Percentiles rank a stretch among this genome's conserved stretches.
Evolutionary conservation across 169 alveolate genomes (phyloP).

Genomic region (Cryptosporidium felis): DNA sequence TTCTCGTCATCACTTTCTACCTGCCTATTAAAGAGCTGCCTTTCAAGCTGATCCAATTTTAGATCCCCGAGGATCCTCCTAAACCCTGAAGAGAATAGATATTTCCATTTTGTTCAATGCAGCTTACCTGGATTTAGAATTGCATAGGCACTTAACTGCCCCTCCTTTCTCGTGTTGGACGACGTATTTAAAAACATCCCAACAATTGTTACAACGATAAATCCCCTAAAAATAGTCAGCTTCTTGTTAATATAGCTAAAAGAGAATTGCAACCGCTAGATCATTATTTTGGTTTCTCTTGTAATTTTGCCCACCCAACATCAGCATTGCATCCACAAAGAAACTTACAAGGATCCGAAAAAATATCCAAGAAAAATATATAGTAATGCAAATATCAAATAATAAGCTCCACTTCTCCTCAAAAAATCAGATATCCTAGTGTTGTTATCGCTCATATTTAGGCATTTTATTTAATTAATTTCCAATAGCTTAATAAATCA

Average conservation of each 20-base stretch:
- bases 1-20: conserved; percentile 5
- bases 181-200: conserved; percentile 61
- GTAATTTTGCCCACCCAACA: background rate
- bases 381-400: background rate
- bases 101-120: background rate
- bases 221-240: conserved; percentile 27
- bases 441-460: background rate
- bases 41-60: conserved; percentile 42
- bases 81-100: conserved; percentile 22
- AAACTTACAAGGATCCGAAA: conserved; percentile 53
- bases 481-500: background rate
- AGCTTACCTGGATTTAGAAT: conserved; percentile 66
- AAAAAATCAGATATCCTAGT: background rate
- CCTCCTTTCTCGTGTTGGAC: background rate
- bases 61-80: conserved; percentile 51
- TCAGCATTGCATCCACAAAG: background rate
- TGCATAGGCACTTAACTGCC: conserved; percentile 38
- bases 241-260: background rate
- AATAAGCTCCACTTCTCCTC: background rate
- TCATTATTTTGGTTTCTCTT: background rate
- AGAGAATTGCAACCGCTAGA: background rate
- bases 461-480: background rate
- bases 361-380: background rate
- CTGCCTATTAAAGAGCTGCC: conserved; percentile 43
- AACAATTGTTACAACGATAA: conserved; percentile 17